Evolutionary conservation across 2,329 filamentous ascomycete genomes (phyloP).

Genomic region (Fonsecaea pugnacius): DNA sequence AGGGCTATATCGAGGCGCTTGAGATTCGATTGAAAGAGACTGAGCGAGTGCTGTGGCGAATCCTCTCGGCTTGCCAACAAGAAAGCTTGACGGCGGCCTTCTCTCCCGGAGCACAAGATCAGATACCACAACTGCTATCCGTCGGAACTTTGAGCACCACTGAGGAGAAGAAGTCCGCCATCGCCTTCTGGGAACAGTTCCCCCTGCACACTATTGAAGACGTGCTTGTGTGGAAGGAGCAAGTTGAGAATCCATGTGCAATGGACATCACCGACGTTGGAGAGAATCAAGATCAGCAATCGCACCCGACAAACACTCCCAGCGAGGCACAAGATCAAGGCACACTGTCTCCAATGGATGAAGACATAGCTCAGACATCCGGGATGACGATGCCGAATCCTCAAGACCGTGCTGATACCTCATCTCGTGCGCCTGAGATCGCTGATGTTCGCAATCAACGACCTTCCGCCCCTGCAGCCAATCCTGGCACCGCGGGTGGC

Average conservation of each 20-base stretch:
- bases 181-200: slow-evolving; percentile 41
- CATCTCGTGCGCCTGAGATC: neutral
- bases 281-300: neutral
- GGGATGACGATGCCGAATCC: neutral
- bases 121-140: slow-evolving; percentile 8
- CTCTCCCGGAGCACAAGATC: slow-evolving; percentile 5
- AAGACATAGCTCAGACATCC: neutral
- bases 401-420: neutral
- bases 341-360: neutral
- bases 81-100: slow-evolving; percentile 38
- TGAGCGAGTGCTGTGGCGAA: slow-evolving; percentile 44
- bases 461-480: neutral
- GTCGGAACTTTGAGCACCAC: slow-evolving; percentile 7
- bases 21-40: slow-evolving; percentile 49
- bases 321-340: neutral
- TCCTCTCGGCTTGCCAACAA: slow-evolving; percentile 42
- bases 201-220: slow-evolving; percentile 41
- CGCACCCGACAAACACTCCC: neutral
- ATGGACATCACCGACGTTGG: neutral
- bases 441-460: neutral
- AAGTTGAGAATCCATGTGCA: slow-evolving; percentile 24
- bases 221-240: slow-evolving; percentile 43
- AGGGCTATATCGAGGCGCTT: slow-evolving; percentile 51
- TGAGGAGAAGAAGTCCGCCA: slow-evolving; percentile 21
- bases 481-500: neutral